Conservation (phyloP, 73 alveolate species). For the Paramecium pentaurelia region DNA sequence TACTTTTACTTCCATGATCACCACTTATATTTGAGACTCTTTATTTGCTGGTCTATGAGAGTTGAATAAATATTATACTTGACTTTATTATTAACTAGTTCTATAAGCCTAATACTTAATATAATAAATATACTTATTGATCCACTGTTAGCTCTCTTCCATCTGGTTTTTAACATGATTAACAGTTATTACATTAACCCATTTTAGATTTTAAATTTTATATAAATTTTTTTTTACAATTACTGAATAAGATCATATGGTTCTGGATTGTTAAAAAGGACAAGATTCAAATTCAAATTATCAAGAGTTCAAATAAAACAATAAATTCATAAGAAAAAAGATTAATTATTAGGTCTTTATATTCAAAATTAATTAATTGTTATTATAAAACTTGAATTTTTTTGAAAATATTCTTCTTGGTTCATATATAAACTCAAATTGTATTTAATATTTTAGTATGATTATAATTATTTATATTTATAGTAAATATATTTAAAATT, state of each 20-base stretch:
- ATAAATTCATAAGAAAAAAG: background rate
- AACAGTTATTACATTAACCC: conserved; percentile 43
- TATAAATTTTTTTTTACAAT: background rate
- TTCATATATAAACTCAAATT: background rate
- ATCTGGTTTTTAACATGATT: conserved; percentile 7
- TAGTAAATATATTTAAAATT: background rate
- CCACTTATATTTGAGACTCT: background rate
- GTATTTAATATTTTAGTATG: background rate
- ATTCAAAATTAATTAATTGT: background rate
- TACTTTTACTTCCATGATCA: background rate
- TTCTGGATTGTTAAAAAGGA: background rate
- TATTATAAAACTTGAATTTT: background rate
- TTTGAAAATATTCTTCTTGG: background rate
- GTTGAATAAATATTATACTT: background rate
- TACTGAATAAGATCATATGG: background rate
- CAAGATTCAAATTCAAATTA: background rate
- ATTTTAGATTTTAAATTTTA: background rate
- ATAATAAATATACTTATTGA: background rate
- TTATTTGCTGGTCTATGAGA: background rate
- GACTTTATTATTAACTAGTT: conserved; percentile 19
- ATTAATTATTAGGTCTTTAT: background rate
- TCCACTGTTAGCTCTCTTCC: background rate
- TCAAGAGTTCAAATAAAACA: background rate
- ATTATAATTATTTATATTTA: too few relatives aligned
- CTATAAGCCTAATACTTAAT: background rate